phyloP scores from a whole-genome alignment of 768 basidiomycete genomes.

The Pleurotus djamor region DNA sequence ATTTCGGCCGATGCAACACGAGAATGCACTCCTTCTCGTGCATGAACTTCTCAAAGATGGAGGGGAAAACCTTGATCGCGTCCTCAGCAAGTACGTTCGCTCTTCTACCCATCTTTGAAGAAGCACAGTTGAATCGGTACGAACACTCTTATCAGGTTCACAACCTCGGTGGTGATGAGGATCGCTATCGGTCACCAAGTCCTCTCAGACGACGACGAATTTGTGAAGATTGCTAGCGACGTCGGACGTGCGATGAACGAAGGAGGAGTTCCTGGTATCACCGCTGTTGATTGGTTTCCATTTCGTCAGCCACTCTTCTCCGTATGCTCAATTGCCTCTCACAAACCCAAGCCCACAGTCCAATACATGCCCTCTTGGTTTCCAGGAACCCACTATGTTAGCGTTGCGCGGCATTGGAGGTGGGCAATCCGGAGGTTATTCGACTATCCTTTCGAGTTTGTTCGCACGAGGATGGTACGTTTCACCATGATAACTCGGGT shows the following conservation, averaged over 20 bases:
- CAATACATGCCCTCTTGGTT: constrained; percentile 3
- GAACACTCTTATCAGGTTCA: constrained; percentile 8
- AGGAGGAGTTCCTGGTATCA: constrained; percentile 10
- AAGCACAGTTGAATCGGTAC: background rate
- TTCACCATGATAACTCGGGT: background rate
- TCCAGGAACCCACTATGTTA: constrained; percentile 3
- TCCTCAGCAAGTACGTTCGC: constrained; percentile 21
- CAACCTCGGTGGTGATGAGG: constrained; percentile 11
- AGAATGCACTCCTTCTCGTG: constrained; percentile 16
- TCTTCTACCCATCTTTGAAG: background rate
- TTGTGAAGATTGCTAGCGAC: constrained; percentile 10
- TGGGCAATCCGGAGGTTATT: background rate
- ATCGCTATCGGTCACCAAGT: constrained; percentile 15
- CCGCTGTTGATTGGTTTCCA: constrained; percentile 15
- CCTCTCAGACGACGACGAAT: constrained; percentile 12
- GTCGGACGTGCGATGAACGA: constrained; percentile 4
- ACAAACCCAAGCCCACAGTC: background rate
- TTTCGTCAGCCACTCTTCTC: constrained; percentile 7
- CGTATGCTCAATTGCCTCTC: background rate
- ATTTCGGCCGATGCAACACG: constrained; percentile 7
- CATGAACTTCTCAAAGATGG: constrained; percentile 11
- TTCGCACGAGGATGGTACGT: background rate
- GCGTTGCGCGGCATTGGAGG: background rate
- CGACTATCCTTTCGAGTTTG: background rate
- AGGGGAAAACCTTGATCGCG: constrained; percentile 12